phyloP scores from a whole-genome alignment of 805 yeast genomes.

The Ogataea nonfermentans region DNA sequence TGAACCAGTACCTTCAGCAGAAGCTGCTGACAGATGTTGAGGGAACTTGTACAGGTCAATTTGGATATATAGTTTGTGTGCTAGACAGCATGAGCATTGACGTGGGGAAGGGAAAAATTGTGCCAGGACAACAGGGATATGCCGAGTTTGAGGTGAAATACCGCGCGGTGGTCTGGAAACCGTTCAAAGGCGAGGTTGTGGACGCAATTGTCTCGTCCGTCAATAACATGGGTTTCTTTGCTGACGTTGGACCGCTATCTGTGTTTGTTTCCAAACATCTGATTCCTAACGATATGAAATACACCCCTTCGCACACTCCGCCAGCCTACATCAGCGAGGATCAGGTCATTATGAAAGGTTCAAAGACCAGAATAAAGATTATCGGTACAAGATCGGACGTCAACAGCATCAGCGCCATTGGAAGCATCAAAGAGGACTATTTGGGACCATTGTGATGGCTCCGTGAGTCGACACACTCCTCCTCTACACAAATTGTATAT shows the following conservation, averaged over 20 bases:
- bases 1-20: conserved; percentile 89
- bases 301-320: conserved; percentile 93
- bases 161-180: conserved; percentile 96
- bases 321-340: conserved; percentile 97
- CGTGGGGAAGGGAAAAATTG: conserved; percentile 89
- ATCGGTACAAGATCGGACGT: conserved; percentile 98
- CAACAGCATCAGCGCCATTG: conserved; percentile 95
- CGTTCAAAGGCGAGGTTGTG: conserved; percentile 98
- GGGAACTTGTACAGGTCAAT: conserved; percentile 98
- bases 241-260: conserved; percentile 95
- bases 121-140: conserved; percentile 82
- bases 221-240: conserved; percentile 93
- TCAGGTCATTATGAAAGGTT: conserved; percentile 91
- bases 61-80: conserved; percentile 95
- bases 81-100: conserved; percentile 92
- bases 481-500: conserved; percentile 1
- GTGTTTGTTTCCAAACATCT: conserved; percentile 94
- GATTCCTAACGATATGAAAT: conserved; percentile 91
- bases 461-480: conserved; percentile 44
- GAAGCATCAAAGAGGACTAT: conserved; percentile 96
- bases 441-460: conserved; percentile 69
- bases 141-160: conserved; percentile 97
- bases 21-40: conserved; percentile 93
- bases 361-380: conserved; percentile 89
- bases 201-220: conserved; percentile 95